A percentile compares a stretch with the other conserved stretches of the same genome.
phyloP scores from a whole-genome alignment of 2,329 filamentous ascomycete species.

The Cercospora zeina region DNA sequence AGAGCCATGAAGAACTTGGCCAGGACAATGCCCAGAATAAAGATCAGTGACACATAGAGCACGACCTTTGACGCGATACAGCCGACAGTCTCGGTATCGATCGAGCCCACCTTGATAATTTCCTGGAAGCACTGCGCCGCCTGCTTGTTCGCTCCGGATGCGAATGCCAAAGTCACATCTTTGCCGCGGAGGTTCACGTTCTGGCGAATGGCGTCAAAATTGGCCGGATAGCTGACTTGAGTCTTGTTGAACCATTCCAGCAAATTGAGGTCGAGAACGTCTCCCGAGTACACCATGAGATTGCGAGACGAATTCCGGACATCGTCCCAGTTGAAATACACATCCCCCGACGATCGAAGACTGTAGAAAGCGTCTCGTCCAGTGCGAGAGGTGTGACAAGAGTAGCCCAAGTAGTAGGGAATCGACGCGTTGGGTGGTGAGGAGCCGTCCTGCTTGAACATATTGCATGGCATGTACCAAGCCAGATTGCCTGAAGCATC shows the following conservation, averaged over 20 bases:
- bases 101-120: conserved; percentile 91
- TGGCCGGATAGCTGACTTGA: conserved; percentile 71
- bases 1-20: conserved; percentile 87
- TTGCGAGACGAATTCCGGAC: conserved; percentile 86
- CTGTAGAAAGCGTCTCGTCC: conserved; percentile 75
- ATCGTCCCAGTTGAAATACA: conserved; percentile 96
- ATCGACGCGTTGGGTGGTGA: conserved; percentile 70
- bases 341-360: conserved; percentile 71
- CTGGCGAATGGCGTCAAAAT: conserved; percentile 77
- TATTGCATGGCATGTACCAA: conserved; percentile 95
- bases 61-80: conserved; percentile 98
- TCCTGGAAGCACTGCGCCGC: conserved; percentile 85
- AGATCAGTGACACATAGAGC: conserved; percentile 85
- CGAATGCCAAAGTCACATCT: conserved; percentile 86
- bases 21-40: conserved; percentile 86
- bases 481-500: conserved; percentile 72
- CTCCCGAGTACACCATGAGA: conserved; percentile 89
- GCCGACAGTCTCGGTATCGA: conserved; percentile 93
- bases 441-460: conserved; percentile 93
- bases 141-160: conserved; percentile 73
- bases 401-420: conserved; percentile 78
- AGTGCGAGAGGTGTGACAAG: conserved; percentile 75
- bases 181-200: conserved; percentile 72
- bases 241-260: conserved; percentile 84
- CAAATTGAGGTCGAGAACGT: conserved; percentile 85